phyloP scores from a whole-genome alignment of 495 filamentous ascomycete genomes.

The Trichoderma virens region DNA sequence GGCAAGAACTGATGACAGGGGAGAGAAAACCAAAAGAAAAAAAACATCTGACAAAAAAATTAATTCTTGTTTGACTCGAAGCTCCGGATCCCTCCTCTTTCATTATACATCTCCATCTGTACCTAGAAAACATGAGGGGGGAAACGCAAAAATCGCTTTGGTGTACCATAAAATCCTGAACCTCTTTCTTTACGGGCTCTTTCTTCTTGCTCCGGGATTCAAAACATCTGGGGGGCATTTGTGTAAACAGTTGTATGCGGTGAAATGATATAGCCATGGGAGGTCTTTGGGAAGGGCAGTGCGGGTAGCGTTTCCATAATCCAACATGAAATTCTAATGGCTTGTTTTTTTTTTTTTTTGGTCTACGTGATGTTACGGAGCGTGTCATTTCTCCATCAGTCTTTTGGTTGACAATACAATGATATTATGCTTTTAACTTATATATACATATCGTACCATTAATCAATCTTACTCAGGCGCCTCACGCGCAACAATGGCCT shows the following conservation, averaged over 20 bases:
- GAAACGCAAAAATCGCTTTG: neutral
- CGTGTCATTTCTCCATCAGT: too few species aligned
- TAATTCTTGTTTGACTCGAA: neutral
- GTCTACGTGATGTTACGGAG: neutral
- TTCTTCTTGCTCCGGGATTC: neutral
- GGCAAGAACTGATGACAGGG: neutral
- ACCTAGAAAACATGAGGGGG: neutral
- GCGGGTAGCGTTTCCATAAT: slow-evolving; percentile 3
- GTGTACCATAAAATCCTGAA: neutral
- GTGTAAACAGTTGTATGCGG: neutral
- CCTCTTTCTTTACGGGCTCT: neutral
- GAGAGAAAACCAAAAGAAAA: neutral
- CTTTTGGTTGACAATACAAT: neutral
- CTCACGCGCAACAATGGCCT: slow-evolving; percentile 14
- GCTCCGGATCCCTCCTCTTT: neutral
- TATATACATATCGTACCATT: neutral
- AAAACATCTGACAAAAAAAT: neutral
- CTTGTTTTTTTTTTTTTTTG: neutral
- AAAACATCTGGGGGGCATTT: neutral
- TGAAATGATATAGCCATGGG: slow-evolving; percentile 6
- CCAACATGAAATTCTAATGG: slow-evolving; percentile 3
- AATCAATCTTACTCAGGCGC: neutral
- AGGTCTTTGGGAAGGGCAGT: neutral
- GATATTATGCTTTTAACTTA: neutral
- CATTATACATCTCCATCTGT: neutral